phyloP scores from a whole-genome alignment of 495 filamentous ascomycete species.

The Podospora pseudopauciseta region DNA sequence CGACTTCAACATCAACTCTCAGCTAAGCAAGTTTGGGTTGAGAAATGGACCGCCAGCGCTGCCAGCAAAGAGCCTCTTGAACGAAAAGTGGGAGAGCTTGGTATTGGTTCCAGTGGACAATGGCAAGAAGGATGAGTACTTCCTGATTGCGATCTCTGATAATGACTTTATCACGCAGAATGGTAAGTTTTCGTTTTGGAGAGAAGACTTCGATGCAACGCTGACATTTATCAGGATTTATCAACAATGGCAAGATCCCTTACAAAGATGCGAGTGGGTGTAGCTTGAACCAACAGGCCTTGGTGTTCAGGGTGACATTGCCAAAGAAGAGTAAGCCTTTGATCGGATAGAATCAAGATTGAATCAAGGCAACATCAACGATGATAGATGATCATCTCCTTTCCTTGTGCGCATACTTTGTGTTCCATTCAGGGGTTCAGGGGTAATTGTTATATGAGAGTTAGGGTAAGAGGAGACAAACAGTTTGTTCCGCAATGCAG shows the following conservation, averaged over 20 bases:
- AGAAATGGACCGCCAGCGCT: constrained; percentile 6
- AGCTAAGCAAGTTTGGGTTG: constrained; percentile 59
- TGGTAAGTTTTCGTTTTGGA: constrained; percentile 41
- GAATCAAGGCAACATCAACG: no score
- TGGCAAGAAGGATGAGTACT: constrained; percentile 53
- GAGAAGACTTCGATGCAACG: background rate
- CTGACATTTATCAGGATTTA: constrained; percentile 43
- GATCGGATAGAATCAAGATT: background rate
- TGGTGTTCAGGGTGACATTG: constrained; percentile 68
- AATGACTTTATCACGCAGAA: constrained; percentile 82
- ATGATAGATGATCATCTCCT: no score
- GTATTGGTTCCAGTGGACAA: constrained; percentile 61
- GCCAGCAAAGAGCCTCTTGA: constrained; percentile 38
- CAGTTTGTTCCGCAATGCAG: no score
- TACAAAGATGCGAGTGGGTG: constrained; percentile 63
- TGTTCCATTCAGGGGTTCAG: background rate
- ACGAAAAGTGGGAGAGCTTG: constrained; percentile 83
- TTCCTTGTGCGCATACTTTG: no score
- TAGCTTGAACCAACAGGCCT: constrained; percentile 62
- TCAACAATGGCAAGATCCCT: constrained; percentile 58
- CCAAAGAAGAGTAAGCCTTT: constrained; percentile 31
- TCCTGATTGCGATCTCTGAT: constrained; percentile 65
- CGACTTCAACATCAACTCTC: constrained; percentile 66
- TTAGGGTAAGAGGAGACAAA: background rate
- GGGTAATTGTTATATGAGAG: background rate